These are phyloP conservation scores for Aquilaria malaccensis DNA, from an alignment of 345 rosid genomes.

Conservation along the genomic window DNA sequence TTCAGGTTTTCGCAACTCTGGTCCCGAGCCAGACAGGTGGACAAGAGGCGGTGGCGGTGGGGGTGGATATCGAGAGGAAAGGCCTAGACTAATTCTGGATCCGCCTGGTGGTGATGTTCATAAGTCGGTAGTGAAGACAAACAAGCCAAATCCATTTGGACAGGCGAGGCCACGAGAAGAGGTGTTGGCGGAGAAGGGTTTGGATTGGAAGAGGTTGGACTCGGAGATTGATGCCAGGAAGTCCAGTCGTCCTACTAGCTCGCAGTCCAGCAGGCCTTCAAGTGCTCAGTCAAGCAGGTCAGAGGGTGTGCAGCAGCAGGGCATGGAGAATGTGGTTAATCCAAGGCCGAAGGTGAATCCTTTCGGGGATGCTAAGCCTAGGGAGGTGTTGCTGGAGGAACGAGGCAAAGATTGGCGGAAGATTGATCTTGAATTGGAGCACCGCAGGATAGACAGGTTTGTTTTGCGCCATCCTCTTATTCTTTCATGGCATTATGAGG, in stretches of 20 bases:
- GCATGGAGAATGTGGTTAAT: conserved; percentile 50
- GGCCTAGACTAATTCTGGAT: conserved; percentile 61
- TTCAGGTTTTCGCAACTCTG: conserved; percentile 53
- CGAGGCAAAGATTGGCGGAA: conserved; percentile 93
- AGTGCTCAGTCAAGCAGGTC: conserved; percentile 84
- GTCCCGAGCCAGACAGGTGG: conserved; percentile 64
- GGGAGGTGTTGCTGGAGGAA: conserved; percentile 84
- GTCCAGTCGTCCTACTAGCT: conserved; percentile 78
- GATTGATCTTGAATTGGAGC: conserved; percentile 85
- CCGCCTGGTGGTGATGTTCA: conserved; percentile 48
- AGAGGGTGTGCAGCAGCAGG: conserved; percentile 57
- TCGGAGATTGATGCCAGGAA: conserved; percentile 72
- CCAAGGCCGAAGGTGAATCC: conserved; percentile 88
- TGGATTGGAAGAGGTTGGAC: conserved; percentile 89
- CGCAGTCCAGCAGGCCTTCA: conserved; percentile 90
- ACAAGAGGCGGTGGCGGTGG: conserved; percentile 36
- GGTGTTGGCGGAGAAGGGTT: conserved; percentile 86
- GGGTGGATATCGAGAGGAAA: conserved; percentile 41
- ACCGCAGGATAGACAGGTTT: conserved; percentile 71
- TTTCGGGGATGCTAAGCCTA: conserved; percentile 92
- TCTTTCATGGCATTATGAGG: not conserved
- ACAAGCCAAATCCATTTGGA: conserved; percentile 80
- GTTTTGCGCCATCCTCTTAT: conserved; percentile 4
- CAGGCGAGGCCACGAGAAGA: conserved; percentile 92
- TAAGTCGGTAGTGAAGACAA: conserved; percentile 43